Conservation (phyloP, 306 rosid species). For the Citrullus mucosospermus region DNA sequence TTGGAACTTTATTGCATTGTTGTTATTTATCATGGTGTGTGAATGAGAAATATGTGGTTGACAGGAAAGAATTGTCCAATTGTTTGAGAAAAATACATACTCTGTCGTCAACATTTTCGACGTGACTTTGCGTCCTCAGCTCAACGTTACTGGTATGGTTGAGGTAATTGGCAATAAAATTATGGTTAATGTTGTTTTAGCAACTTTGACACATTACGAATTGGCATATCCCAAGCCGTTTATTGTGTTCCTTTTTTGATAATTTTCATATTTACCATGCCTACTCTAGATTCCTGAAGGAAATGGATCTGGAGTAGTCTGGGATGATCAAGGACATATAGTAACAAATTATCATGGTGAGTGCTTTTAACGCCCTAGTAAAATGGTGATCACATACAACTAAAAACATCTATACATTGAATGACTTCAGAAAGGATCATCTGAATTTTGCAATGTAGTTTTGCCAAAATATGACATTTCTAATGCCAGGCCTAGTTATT, state of each 20-base stretch:
- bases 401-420: not conserved
- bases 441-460: not conserved
- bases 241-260: not conserved
- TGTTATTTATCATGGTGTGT: not conserved
- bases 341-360: constrained; percentile 96
- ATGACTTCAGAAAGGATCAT: not conserved
- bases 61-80: constrained; percentile 79
- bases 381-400: not conserved
- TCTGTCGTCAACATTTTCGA: constrained; percentile 92
- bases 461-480: not conserved
- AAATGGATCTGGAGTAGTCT: constrained; percentile 95
- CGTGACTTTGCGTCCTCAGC: constrained; percentile 88
- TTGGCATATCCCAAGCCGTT: not conserved
- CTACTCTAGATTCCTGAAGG: constrained; percentile 84
- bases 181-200: not conserved
- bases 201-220: not conserved
- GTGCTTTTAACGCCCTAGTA: not conserved
- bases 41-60: constrained; percentile 6
- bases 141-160: constrained; percentile 75
- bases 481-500: not conserved
- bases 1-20: not conserved
- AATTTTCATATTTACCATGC: not conserved
- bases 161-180: constrained; percentile 44
- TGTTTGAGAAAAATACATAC: constrained; percentile 78
- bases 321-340: constrained; percentile 89